Percentiles rank a stretch among this genome's conserved stretches.
These are phyloP conservation scores for Deuterostichococcus epilithicus DNA, from an alignment of 139 green algal species.

Conservation along the genomic window DNA sequence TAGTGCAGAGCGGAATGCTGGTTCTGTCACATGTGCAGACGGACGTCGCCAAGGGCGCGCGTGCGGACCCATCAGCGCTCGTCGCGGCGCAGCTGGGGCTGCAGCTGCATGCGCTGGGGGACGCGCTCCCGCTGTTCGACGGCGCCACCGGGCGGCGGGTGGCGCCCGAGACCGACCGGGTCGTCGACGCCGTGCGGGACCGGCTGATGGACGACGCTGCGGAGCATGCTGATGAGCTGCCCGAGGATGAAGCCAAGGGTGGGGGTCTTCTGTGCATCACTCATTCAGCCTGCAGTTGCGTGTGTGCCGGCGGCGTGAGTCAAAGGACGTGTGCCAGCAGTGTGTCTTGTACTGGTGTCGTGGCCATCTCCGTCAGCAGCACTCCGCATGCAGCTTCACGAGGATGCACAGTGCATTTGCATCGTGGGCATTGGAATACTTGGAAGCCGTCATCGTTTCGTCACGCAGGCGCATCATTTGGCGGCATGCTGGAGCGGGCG, in stretches of 20 bases:
- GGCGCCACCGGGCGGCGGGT: conserved; percentile 38
- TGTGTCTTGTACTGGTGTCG: too few species aligned
- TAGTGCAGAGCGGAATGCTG: too few species aligned
- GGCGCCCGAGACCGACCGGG: conserved; percentile 25
- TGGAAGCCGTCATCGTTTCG: too few species aligned
- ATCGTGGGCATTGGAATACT: too few species aligned
- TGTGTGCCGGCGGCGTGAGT: too few species aligned
- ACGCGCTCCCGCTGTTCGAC: conserved; percentile 64
- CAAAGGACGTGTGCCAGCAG: too few species aligned
- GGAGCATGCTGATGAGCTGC: conserved; percentile 34
- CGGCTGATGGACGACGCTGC: conserved; percentile 60
- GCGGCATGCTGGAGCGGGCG: conserved; percentile 19
- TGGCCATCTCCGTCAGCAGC: too few species aligned
- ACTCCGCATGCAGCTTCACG: too few species aligned
- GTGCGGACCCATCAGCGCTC: conserved; percentile 56
- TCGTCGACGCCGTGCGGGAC: conserved; percentile 53
- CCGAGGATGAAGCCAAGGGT: conserved; percentile 21
- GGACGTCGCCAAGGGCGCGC: conserved; percentile 34
- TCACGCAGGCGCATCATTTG: conserved; percentile 14
- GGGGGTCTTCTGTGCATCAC: background rate
- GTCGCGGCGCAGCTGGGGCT: conserved; percentile 62
- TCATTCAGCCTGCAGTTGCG: too few species aligned
- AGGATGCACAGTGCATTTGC: too few species aligned
- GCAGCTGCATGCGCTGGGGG: conserved; percentile 41
- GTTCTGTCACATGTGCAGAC: background rate